These are phyloP conservation scores for Sporothrix pallida DNA, from an alignment of 2,329 filamentous ascomycete genomes.

Conservation along the genomic window DNA sequence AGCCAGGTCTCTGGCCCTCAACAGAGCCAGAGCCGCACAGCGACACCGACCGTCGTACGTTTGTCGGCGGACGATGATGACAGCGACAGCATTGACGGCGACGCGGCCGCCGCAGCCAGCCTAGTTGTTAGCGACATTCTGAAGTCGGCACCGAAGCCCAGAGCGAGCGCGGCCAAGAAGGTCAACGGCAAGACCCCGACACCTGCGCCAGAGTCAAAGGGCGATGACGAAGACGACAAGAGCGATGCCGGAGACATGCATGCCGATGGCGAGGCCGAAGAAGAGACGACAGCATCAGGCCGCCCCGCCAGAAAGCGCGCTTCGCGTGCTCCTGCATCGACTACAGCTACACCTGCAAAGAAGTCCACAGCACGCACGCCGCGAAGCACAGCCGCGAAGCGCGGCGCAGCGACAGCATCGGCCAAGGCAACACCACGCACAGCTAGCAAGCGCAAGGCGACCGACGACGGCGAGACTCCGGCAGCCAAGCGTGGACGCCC, in stretches of 20 bases:
- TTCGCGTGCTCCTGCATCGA: not conserved
- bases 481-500: not conserved
- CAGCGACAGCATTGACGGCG: slow-evolving; percentile 7
- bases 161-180: not conserved
- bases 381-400: slow-evolving; percentile 32
- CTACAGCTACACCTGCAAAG: not conserved
- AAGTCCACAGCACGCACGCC: slow-evolving; percentile 26
- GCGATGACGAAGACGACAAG: not conserved
- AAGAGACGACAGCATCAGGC: not conserved
- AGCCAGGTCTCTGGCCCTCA: slow-evolving; percentile 8
- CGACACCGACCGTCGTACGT: slow-evolving; percentile 25
- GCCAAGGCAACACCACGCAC: slow-evolving; percentile 22
- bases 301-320: not conserved
- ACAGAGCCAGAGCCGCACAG: slow-evolving; percentile 12
- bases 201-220: not conserved
- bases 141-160: slow-evolving; percentile 15
- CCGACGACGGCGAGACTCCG: not conserved
- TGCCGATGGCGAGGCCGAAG: not conserved
- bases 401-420: slow-evolving; percentile 28
- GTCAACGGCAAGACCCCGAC: slow-evolving; percentile 20
- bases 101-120: slow-evolving; percentile 23
- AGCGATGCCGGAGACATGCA: not conserved
- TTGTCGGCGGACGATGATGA: slow-evolving; percentile 28
- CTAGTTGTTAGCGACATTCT: slow-evolving; percentile 31
- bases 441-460: not conserved